Evolutionary conservation across 2,329 filamentous ascomycete genomes (phyloP).

Genomic region (Podosphaera fusca): DNA sequence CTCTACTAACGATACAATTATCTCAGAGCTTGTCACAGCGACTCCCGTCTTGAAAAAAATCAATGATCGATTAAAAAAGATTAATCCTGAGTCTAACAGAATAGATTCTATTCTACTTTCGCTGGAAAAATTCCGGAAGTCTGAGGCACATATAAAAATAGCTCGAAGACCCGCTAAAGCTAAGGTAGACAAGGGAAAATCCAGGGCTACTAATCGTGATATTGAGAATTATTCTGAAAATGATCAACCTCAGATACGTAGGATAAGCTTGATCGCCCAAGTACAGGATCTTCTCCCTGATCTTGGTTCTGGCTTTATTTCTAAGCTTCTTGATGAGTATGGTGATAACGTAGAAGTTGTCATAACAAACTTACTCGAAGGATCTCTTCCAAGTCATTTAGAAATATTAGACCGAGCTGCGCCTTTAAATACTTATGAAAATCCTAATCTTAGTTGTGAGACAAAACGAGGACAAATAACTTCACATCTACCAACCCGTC

Average conservation of each 20-base stretch:
- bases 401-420: slow-evolving; percentile 38
- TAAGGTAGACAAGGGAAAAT: slow-evolving; percentile 45
- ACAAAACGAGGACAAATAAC: slow-evolving; percentile 26
- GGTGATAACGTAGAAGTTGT: slow-evolving; percentile 54
- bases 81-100: slow-evolving; percentile 27
- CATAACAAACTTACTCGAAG: slow-evolving; percentile 60
- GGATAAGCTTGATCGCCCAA: slow-evolving; percentile 64
- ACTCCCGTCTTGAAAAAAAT: slow-evolving; percentile 52
- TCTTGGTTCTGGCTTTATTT: slow-evolving; percentile 60
- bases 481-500: slow-evolving; percentile 31
- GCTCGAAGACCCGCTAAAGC: slow-evolving; percentile 28
- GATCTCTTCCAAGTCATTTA: slow-evolving; percentile 47
- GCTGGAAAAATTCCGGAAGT: slow-evolving; percentile 35
- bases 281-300: slow-evolving; percentile 89
- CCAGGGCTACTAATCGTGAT: slow-evolving; percentile 16
- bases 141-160: slow-evolving; percentile 18
- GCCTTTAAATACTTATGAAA: slow-evolving; percentile 1
- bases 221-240: slow-evolving; percentile 12
- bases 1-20: slow-evolving; percentile 44
- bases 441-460: neutral
- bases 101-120: slow-evolving; percentile 36
- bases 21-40: slow-evolving; percentile 57
- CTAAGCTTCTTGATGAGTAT: slow-evolving; percentile 60
- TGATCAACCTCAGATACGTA: slow-evolving; percentile 38
- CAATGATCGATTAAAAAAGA: slow-evolving; percentile 26